Evolutionary conservation across 352 stramenopile species (phyloP), one percentile per base, ranked within the genome.

Genomic region (Phytophthora tentaculata): DNA sequence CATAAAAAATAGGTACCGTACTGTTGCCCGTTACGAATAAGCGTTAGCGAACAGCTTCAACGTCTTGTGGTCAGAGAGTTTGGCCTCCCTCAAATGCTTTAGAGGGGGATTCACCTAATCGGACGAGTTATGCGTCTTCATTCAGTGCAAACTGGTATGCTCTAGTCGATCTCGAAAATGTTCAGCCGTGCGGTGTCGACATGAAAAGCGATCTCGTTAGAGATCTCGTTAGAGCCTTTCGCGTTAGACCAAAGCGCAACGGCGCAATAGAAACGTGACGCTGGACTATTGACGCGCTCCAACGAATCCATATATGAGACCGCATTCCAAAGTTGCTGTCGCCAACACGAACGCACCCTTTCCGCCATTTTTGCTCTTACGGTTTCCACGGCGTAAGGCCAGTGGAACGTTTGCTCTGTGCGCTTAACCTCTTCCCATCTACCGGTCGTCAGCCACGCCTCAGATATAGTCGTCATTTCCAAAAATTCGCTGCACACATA

Each of bases 251-350:
- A 48, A 48, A 43, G 14, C 14, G 35, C 35, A 43, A 43, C 35
- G 35, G 5, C 1, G 35, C 35, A 43, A 13, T 6, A 43, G 10
- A 43, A 43, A 43, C 35, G 35, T 19, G 41, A 48, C 41, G 41
- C 41, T 48, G 41, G 41, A 48, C 41, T 48, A 48, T 48, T n/a
- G 41, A 45, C 39, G 41, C 41, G 16, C 41, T 48, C 41, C 41
- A 48, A 48, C 41, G 41, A 17, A 19, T n/a, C 9, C 35, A 9
- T 48, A 48, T 48, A 48, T 48, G 41, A 48, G 41, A 48, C 41
- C 13, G 5, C 5, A n/a, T 23, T 48, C 41, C 41, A 48, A n/a
- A n/a, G 41, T 23, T n/a, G 17, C 41, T 20, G 16, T 24, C n/a
- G n/a, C 41, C 16, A 48, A 48, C 0, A 48, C 41, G 41, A 23